These are phyloP conservation scores for Grosmannia serpens DNA, from an alignment of 2,329 filamentous ascomycete genomes.

Conservation along the genomic window DNA sequence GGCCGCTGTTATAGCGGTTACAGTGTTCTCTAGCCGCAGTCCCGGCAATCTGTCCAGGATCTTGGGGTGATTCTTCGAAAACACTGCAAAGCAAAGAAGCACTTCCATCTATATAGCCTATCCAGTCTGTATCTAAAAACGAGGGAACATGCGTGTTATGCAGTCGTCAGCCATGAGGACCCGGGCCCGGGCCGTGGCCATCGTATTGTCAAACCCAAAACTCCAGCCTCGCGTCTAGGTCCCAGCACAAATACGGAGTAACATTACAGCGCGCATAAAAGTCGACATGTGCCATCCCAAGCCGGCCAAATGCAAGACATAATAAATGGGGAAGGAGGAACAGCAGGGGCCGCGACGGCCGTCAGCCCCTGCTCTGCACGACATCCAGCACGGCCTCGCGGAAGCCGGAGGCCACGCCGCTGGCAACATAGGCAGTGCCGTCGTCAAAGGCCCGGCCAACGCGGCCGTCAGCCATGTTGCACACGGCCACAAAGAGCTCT, in stretches of 20 bases:
- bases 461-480: conserved; percentile 11
- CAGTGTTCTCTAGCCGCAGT: no score
- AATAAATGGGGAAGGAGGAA: neutral
- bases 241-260: conserved; percentile 16
- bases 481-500: conserved; percentile 9
- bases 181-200: no score
- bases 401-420: conserved; percentile 16
- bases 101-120: neutral
- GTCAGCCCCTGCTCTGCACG: conserved; percentile 5
- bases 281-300: neutral
- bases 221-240: conserved; percentile 13
- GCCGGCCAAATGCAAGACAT: neutral
- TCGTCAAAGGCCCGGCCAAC: conserved; percentile 13
- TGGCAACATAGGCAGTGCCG: conserved; percentile 13
- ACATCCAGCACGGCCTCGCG: conserved; percentile 13
- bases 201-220: neutral
- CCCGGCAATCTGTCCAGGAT: no score
- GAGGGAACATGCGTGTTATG: no score
- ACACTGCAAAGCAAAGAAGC: no score
- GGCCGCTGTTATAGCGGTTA: neutral
- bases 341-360: neutral
- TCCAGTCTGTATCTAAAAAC: neutral
- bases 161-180: no score
- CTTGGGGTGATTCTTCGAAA: no score
- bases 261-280: conserved; percentile 7